A percentile compares a stretch with the other conserved stretches of the same genome.
phyloP scores from a whole-genome alignment of 148 eudicot genomes.

The Gaultheria prostrata region DNA sequence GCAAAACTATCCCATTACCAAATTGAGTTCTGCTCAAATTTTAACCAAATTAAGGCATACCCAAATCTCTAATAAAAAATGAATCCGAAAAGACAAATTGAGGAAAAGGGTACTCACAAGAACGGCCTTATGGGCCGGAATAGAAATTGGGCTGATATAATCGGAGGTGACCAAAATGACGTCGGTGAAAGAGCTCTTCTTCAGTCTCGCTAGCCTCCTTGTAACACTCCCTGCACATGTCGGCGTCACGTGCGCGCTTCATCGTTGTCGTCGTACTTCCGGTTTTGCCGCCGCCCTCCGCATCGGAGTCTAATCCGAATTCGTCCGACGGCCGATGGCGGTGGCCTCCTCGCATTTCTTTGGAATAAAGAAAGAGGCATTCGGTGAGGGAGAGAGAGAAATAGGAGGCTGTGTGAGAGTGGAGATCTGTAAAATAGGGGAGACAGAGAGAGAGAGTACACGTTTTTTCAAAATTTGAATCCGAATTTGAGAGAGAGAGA shows the following conservation, averaged over 20 bases:
- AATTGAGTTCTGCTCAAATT: too few relatives aligned
- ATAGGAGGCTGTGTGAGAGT: too few relatives aligned
- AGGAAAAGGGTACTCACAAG: constrained; percentile 38
- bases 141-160: constrained; percentile 36
- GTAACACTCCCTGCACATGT: constrained; percentile 88
- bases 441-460: too few relatives aligned
- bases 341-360: background rate
- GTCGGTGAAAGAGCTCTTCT: constrained; percentile 70
- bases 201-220: constrained; percentile 90
- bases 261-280: background rate
- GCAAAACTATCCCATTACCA: too few relatives aligned
- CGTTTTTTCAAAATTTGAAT: too few relatives aligned
- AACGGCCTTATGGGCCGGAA: constrained; percentile 69
- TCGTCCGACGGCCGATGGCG: background rate
- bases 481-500: too few relatives aligned
- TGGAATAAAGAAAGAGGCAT: background rate
- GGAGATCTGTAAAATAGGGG: too few relatives aligned
- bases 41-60: too few relatives aligned
- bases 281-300: background rate
- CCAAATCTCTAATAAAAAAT: too few relatives aligned
- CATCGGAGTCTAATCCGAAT: background rate
- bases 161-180: constrained; percentile 64
- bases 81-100: too few relatives aligned
- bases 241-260: constrained; percentile 57
- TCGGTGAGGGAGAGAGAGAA: background rate